phyloP scores from a whole-genome alignment of 2,329 filamentous ascomycete species.

The Neonectria faginata region DNA sequence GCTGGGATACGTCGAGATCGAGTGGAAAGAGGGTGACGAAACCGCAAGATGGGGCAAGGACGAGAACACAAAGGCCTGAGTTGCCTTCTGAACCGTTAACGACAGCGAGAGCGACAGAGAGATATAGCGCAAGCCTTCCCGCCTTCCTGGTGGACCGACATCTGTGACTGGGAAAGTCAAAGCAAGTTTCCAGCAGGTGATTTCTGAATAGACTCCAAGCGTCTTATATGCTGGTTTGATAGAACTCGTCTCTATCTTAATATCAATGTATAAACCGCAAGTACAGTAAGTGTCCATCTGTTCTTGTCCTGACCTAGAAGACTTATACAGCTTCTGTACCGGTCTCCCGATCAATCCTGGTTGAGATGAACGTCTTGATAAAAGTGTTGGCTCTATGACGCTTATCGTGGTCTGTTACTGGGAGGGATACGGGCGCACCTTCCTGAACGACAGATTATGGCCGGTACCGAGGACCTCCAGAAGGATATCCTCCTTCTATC shows the following conservation, averaged over 20 bases:
- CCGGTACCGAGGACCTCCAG: not conserved
- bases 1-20: slow-evolving; percentile 86
- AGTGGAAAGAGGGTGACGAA: slow-evolving; percentile 88
- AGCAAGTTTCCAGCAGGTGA: slow-evolving; percentile 6
- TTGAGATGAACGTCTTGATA: not conserved
- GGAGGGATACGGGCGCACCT: not conserved
- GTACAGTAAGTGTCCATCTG: not conserved
- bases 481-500: not conserved
- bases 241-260: slow-evolving; percentile 4
- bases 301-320: not conserved
- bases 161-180: not conserved
- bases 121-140: slow-evolving; percentile 19
- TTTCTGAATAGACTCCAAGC: slow-evolving; percentile 23
- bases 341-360: not conserved
- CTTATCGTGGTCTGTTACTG: not conserved
- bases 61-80: slow-evolving; percentile 36
- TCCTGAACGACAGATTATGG: not conserved
- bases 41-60: slow-evolving; percentile 79
- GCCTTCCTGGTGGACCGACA: slow-evolving; percentile 4
- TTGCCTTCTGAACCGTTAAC: not conserved
- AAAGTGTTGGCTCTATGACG: not conserved
- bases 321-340: not conserved
- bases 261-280: not conserved
- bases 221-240: slow-evolving; percentile 8
- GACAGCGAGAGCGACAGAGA: slow-evolving; percentile 19